phyloP scores from a whole-genome alignment of 169 alveolate species.

The Condylostoma magnum region DNA sequence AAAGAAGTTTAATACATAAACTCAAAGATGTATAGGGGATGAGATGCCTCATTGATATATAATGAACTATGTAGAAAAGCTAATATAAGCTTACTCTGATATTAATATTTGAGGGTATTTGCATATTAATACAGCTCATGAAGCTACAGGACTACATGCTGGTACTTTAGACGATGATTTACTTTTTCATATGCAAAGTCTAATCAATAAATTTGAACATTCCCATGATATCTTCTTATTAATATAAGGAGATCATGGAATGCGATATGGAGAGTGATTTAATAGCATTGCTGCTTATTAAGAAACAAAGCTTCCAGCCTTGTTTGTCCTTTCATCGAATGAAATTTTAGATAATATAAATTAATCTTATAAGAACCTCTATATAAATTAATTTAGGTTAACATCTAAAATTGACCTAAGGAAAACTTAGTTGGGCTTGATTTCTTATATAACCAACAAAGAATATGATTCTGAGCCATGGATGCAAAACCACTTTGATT shows the following conservation, averaged over 20 bases:
- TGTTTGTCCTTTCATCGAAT: slow-evolving; percentile 1
- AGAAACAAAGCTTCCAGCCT: slow-evolving; percentile 27
- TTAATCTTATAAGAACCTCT: background rate
- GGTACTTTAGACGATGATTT: slow-evolving; percentile 4
- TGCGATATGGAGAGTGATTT: slow-evolving; percentile 27
- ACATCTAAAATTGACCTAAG: slow-evolving; percentile 23
- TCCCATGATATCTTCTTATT: background rate
- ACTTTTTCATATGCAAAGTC: background rate
- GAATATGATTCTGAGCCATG: background rate
- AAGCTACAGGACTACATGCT: slow-evolving; percentile 26
- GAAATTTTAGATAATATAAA: background rate
- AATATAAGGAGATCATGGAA: slow-evolving; percentile 23
- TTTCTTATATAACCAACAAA: too few species aligned
- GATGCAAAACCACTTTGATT: background rate
- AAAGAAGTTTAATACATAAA: background rate
- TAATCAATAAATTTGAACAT: background rate
- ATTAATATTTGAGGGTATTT: background rate
- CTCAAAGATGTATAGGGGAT: slow-evolving; percentile 16
- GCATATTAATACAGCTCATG: slow-evolving; percentile 29
- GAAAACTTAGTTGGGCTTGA: too few species aligned
- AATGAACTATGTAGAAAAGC: background rate
- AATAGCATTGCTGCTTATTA: slow-evolving; percentile 5
- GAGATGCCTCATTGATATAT: slow-evolving; percentile 12
- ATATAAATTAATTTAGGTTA: background rate
- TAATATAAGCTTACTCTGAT: background rate